phyloP scores from a whole-genome alignment of 306 rosid species.

The Citrullus colocynthis region DNA sequence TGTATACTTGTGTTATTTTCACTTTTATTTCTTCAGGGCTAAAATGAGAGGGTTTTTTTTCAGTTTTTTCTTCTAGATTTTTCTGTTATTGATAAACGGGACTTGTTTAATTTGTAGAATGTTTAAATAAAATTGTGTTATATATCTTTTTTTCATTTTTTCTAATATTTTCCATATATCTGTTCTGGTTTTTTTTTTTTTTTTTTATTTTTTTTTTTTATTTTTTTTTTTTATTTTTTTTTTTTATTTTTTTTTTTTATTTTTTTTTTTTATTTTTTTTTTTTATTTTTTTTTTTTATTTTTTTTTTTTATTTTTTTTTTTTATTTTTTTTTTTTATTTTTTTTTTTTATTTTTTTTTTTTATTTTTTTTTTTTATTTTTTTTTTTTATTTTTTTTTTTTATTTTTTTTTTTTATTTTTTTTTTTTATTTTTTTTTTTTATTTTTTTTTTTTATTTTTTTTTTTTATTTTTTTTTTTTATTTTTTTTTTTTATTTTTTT shows the following conservation, averaged over 20 bases:
- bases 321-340: not conserved
- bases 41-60: not conserved
- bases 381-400: not conserved
- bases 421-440: not conserved
- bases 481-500: not conserved
- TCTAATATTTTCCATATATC: not conserved
- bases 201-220: not conserved
- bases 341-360: not conserved
- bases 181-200: not conserved
- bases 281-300: not conserved
- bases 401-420: not conserved
- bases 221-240: not conserved
- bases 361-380: not conserved
- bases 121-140: not conserved
- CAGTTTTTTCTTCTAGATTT: not conserved
- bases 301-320: not conserved
- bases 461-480: not conserved
- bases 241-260: not conserved
- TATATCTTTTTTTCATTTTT: not conserved
- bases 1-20: not conserved
- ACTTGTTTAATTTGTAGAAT: not conserved
- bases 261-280: not conserved
- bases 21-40: not conserved
- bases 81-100: not conserved
- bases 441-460: not conserved